Percentiles rank a stretch among this genome's conserved stretches.
These are phyloP conservation scores for Salicornia ramosissima DNA, from an alignment of 148 eudicot species.

Conservation along the genomic window DNA sequence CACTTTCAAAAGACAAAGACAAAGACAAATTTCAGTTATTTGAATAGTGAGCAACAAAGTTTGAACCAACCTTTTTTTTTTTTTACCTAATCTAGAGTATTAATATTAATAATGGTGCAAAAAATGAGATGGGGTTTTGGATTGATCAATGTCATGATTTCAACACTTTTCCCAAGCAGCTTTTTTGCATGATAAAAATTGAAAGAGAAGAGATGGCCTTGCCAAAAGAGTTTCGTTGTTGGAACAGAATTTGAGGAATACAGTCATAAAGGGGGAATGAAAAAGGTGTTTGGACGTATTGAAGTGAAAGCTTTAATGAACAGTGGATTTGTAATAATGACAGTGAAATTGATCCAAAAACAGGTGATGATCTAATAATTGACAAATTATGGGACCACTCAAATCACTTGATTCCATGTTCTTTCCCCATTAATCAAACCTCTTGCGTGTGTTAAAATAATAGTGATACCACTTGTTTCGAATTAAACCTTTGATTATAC, in stretches of 20 bases:
- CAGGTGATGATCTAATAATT: constrained; percentile 19
- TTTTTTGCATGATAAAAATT: constrained; percentile 10
- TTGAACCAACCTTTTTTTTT: background rate
- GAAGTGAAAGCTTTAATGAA: background rate
- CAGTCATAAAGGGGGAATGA: background rate
- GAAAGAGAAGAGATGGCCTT: background rate
- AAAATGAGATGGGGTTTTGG: constrained; percentile 21
- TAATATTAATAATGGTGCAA: constrained; percentile 14
- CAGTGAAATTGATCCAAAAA: constrained; percentile 22
- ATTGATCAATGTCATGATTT: constrained; percentile 24
- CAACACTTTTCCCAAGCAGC: background rate
- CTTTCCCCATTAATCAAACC: no score
- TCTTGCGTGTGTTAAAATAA: no score
- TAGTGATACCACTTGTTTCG: no score
- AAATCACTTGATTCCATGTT: constrained; percentile 1
- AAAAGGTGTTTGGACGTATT: background rate
- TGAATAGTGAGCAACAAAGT: constrained; percentile 7
- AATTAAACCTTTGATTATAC: no score
- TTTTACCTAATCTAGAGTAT: background rate
- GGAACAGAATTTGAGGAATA: constrained; percentile 23
- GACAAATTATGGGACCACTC: constrained; percentile 21
- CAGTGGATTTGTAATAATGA: constrained; percentile 21
- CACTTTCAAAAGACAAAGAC: background rate
- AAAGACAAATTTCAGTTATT: constrained; percentile 18
- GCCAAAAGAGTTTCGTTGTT: constrained; percentile 14